phyloP scores from a whole-genome alignment of 2,329 filamentous ascomycete species.

The Paraphoma sp. region DNA sequence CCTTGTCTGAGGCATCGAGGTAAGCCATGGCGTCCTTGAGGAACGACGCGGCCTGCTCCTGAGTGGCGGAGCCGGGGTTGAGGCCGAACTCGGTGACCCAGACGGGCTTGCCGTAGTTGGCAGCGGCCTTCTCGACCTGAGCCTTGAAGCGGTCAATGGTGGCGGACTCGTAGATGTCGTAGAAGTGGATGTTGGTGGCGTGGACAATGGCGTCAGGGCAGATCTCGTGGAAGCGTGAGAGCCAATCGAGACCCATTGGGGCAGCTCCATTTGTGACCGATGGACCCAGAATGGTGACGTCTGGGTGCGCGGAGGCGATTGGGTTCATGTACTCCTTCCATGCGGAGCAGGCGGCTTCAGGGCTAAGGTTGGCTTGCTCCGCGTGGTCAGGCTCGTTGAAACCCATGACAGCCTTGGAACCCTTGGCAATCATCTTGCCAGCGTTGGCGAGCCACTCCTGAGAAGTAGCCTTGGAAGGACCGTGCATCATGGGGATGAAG shows the following conservation, averaged over 20 bases:
- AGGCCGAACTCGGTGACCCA: conserved; percentile 50
- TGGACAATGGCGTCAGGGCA: conserved; percentile 46
- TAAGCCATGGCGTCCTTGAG: conserved; percentile 43
- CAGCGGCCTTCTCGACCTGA: conserved; percentile 47
- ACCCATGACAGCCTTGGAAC: conserved; percentile 45
- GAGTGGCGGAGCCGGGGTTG: conserved; percentile 34
- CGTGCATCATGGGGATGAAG: conserved; percentile 65
- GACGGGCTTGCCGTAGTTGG: conserved; percentile 37
- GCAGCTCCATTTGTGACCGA: conserved; percentile 37
- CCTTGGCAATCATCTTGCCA: conserved; percentile 39
- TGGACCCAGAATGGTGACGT: conserved; percentile 42
- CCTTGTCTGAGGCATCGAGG: conserved; percentile 37
- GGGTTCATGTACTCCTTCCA: conserved; percentile 45
- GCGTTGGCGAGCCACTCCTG: conserved; percentile 50
- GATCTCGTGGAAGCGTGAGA: conserved; percentile 35
- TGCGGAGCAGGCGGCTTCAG: conserved; percentile 37
- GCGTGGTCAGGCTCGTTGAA: conserved; percentile 49
- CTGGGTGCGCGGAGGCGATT: conserved; percentile 32
- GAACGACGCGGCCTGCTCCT: conserved; percentile 41
- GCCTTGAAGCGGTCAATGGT: conserved; percentile 44
- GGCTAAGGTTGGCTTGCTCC: conserved; percentile 42
- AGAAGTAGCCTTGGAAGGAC: conserved; percentile 24
- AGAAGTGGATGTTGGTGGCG: conserved; percentile 50
- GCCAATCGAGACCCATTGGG: conserved; percentile 41
- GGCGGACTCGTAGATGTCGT: conserved; percentile 39